Conservation (phyloP, 345 rosid species). For the Rhizophora mangle region DNA sequence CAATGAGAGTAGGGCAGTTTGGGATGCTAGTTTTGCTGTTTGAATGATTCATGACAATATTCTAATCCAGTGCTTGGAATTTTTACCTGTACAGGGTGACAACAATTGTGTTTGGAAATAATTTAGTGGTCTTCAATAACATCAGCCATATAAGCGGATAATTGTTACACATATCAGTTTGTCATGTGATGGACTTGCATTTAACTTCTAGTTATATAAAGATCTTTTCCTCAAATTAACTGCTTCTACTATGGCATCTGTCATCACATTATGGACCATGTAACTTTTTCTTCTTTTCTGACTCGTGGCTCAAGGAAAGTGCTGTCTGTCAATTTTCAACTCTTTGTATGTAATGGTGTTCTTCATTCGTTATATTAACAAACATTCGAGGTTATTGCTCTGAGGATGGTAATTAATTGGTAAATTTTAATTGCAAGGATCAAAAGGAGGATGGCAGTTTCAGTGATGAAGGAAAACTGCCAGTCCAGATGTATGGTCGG, state of each 20-base stretch:
- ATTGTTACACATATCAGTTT: not conserved
- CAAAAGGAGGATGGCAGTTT: slow-evolving; percentile 31
- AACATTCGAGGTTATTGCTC: no score
- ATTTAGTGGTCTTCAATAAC: not conserved
- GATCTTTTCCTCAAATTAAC: no score
- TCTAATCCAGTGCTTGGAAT: not conserved
- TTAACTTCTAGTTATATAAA: no score
- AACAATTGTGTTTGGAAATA: not conserved
- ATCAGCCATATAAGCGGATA: not conserved
- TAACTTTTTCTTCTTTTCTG: no score
- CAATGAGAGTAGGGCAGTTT: no score
- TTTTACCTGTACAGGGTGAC: not conserved
- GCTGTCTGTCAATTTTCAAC: no score
- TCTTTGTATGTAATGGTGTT: no score
- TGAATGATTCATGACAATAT: not conserved
- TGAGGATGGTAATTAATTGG: not conserved
- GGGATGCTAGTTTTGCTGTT: not conserved
- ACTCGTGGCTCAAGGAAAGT: no score
- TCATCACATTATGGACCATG: no score
- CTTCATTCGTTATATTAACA: no score
- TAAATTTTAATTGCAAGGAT: slow-evolving; percentile 6
- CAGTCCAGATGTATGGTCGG: slow-evolving; percentile 64
- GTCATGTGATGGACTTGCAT: no score
- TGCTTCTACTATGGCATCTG: no score
- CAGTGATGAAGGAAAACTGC: slow-evolving; percentile 32